Percentiles rank a stretch among this genome's conserved stretches.
These are phyloP conservation scores for Pueraria montana DNA, from an alignment of 306 rosid species.

Conservation along the genomic window DNA sequence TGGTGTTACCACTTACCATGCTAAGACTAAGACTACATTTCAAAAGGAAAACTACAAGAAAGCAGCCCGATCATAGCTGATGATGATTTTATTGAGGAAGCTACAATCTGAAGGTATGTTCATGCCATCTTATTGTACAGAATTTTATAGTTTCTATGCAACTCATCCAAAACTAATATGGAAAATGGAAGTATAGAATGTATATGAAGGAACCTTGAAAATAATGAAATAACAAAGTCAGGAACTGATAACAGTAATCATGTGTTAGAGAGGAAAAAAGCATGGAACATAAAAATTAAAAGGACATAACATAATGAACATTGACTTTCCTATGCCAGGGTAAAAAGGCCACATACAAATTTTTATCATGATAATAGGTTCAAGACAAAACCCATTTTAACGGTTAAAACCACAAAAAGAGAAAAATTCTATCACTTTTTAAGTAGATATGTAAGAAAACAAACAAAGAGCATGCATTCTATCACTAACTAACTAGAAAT, in stretches of 20 bases:
- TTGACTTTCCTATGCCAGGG: not conserved
- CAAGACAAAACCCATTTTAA: not conserved
- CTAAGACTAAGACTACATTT: not conserved
- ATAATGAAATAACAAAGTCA: not conserved
- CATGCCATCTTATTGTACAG: not conserved
- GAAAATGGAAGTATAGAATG: not conserved
- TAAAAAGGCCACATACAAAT: not conserved
- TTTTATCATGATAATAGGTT: not conserved
- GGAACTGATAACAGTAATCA: not conserved
- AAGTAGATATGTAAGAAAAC: constrained; percentile 12
- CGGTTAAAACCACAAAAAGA: constrained; percentile 18
- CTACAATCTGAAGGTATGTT: not conserved
- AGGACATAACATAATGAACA: not conserved
- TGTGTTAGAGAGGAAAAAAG: not conserved
- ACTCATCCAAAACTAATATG: not conserved
- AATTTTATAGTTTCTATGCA: constrained; percentile 1
- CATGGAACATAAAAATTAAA: constrained; percentile 8
- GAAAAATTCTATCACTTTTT: not conserved
- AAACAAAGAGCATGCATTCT: not conserved
- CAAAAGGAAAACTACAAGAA: constrained; percentile 21
- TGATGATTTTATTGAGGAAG: not conserved
- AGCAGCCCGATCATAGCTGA: not conserved
- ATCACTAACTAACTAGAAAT: constrained; percentile 2
- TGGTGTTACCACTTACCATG: not conserved
- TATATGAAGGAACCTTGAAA: not conserved